Evolutionary conservation across 2,329 filamentous ascomycete species (phyloP), one percentile per base, ranked within the genome.

Genomic region (Cyphellophora europaea): DNA sequence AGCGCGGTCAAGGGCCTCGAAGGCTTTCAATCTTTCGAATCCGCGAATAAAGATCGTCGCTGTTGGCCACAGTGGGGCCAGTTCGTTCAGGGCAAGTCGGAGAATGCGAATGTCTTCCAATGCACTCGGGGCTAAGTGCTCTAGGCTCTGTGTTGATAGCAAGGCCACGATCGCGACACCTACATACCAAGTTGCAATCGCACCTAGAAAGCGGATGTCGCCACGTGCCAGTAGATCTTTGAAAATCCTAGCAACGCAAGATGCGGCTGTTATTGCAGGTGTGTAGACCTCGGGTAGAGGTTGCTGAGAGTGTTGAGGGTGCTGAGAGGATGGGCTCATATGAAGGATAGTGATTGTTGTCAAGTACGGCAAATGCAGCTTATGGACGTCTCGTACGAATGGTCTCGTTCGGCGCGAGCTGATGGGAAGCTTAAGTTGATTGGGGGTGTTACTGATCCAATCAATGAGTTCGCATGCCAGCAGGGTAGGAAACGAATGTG

Each of bases 151-250:
- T 2, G 59, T 61, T 29, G 65, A 59, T 0, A 65, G 40, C 0
- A 66, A 44, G 0, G 62, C 57, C 11, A 65, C 55, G 15, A 65
- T 59, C 0, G 62, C 61, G 1, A 58, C 61, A 0, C 56, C 56
- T n/a, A 52, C 50, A 30, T 66, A 62, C 62, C 62, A 66, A 23
- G 59, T 61, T 0, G 58, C 58, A 6, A 65, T 64, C 1, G 58
- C 59, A 53, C 61, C 62, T 1, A 66, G 51, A 28, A 63, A 66
- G 1, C 60, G 46, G 0, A 55, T 53, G 18, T 58, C 53, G 0
- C 62, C 62, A 0, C 62, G 53, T 1, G 53, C 52, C 1, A 66
- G 38, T 3, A 60, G 53, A 21, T 65, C 61, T 19, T 56, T 42
- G 5, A 65, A 48, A 18, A 62, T 59, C 5, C 58, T 51, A 3